A percentile compares a stretch with the other conserved stretches of the same genome.
phyloP scores from a whole-genome alignment of 208 protist species.

The Jaenimonas drosophilae region DNA sequence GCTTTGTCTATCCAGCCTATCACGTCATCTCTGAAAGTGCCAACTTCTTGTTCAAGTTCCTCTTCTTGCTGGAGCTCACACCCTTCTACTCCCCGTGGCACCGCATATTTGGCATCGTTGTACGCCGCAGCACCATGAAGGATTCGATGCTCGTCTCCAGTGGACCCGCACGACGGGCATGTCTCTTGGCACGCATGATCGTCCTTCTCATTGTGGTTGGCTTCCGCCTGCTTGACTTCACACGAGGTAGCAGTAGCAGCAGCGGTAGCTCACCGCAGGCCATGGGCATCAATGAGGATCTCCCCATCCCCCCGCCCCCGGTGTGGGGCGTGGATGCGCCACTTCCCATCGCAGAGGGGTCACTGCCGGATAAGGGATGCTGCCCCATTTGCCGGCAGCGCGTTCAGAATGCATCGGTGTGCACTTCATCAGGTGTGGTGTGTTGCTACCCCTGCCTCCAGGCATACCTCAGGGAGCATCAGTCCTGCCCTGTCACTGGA shows the following conservation, averaged over 20 bases:
- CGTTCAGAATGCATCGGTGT: slow-evolving; percentile 61
- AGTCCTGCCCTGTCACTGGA: slow-evolving; percentile 47
- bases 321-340: slow-evolving; percentile 37
- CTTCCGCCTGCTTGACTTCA: slow-evolving; percentile 49
- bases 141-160: slow-evolving; percentile 23
- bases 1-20: slow-evolving; percentile 34
- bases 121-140: slow-evolving; percentile 26
- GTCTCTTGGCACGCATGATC: slow-evolving; percentile 50
- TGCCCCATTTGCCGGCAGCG: slow-evolving; percentile 55
- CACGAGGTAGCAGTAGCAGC: slow-evolving; percentile 2
- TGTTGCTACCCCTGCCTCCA: slow-evolving; percentile 80
- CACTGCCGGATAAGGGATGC: slow-evolving; percentile 24
- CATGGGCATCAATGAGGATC: slow-evolving; percentile 10
- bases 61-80: slow-evolving; percentile 64
- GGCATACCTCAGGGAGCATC: slow-evolving; percentile 26
- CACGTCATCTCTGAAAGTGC: slow-evolving; percentile 23
- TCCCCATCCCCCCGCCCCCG: slow-evolving; percentile 60
- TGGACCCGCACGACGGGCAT: slow-evolving; percentile 25
- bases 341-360: neutral
- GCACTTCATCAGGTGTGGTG: slow-evolving; percentile 48
- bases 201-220: slow-evolving; percentile 52
- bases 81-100: slow-evolving; percentile 42
- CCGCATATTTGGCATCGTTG: slow-evolving; percentile 41
- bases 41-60: slow-evolving; percentile 33
- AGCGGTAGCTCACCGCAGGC: slow-evolving; percentile 6